Base-by-base conservation (phyloP, 2,329 filamentous ascomycete genomes). In the Mycogone perniciosa region DNA sequence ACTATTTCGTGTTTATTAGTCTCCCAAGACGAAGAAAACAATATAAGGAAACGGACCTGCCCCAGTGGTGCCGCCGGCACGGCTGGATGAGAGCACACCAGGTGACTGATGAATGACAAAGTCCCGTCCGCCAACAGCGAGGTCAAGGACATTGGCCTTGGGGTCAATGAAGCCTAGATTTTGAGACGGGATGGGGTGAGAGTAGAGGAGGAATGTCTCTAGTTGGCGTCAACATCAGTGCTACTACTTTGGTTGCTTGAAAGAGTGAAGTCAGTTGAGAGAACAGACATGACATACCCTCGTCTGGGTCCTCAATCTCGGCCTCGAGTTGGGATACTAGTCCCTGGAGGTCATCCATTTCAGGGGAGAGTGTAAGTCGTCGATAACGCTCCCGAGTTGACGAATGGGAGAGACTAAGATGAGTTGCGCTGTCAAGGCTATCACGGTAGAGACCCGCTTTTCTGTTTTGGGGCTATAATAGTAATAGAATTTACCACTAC, bases 181-280 rank as follows among this genome's bases (percentile, higher is more conserved):
- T 49, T 83, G 81, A 9, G 86, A 86, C 0, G 86, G 83, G 29
- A 89, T 80, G 13, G 81, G 71, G 64, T 86, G 83, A 40, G 89
- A 85, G 73, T 95, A 96, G 50, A 96, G 77, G 35, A 91, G 71
- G 63, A 95, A 96, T 4, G 89, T 88, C 72, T 97, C 92, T 96
- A 65, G 4, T 3, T 3, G 2, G 20, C 20, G 20, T 20, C 20
- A 20, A 20, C 20, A 20, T 20, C 20, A 20, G 20, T 20, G 20
- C 20, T 20, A 20, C 20, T 20, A 20, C 20, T 20, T 20, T 20
- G 20, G 20, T 20, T 20, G 11, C 30, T 6, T 31, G 13, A 7
- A 41, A 41, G 41, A 55, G 46, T 47, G 2, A 33, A 34, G 40
- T 35, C 27, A 20, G 38, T 6, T 43, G 26, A 20, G 8, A 46